Conservation (phyloP, 352 stramenopile genomes). For the Blastocystis sp. region DNA sequence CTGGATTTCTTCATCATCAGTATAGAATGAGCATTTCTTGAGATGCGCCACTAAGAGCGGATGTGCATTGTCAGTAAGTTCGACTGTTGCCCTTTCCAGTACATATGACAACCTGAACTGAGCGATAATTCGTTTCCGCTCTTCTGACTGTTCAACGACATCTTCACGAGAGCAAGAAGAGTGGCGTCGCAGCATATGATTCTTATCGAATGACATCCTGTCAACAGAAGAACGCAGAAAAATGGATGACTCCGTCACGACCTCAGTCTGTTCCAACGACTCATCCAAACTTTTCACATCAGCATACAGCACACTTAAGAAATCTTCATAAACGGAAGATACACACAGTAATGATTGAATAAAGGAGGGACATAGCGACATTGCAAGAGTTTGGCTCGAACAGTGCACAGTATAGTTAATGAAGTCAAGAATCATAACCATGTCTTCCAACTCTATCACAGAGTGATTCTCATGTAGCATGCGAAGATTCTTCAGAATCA, state of each 20-base stretch:
- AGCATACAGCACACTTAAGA: not conserved
- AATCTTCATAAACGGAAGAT: not conserved
- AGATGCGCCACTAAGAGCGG: not conserved
- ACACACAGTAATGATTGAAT: not conserved
- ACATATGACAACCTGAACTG: not conserved
- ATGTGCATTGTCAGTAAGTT: not conserved
- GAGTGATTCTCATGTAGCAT: not conserved
- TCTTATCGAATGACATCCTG: not conserved
- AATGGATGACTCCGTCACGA: not conserved
- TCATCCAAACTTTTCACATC: not conserved
- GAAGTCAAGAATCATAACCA: not conserved
- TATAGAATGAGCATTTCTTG: not conserved
- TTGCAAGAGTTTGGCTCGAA: not conserved
- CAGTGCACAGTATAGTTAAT: not conserved
- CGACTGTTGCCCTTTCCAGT: not conserved
- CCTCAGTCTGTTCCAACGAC: slow-evolving; percentile 11
- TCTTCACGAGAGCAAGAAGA: not conserved
- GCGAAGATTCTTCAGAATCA: not conserved
- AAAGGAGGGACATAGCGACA: not conserved
- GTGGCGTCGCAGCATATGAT: not conserved
- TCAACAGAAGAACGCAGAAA: not conserved
- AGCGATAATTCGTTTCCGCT: not conserved
- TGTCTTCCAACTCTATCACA: not conserved
- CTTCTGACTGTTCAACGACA: not conserved
- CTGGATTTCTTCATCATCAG: not conserved